phyloP scores from a whole-genome alignment of 1,284 basidiomycete genomes.

The Ustilago tritici region DNA sequence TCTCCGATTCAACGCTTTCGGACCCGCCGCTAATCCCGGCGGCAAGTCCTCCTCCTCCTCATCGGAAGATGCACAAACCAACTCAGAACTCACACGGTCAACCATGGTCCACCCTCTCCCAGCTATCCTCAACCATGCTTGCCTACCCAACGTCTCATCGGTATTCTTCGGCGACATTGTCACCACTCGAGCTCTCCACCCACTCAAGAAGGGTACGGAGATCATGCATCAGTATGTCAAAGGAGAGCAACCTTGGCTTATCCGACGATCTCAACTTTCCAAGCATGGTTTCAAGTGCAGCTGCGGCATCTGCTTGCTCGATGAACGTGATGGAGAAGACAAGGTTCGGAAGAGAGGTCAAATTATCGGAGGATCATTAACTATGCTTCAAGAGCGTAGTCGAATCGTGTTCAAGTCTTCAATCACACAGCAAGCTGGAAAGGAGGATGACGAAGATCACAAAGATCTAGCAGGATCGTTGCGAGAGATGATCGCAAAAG shows the following conservation, averaged over 20 bases:
- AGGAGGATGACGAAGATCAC: slow-evolving; percentile 49
- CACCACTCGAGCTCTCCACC: slow-evolving; percentile 62
- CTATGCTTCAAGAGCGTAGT: slow-evolving; percentile 61
- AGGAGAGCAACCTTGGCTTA: slow-evolving; percentile 60
- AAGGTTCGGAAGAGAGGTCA: slow-evolving; percentile 43
- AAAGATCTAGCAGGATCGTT: slow-evolving; percentile 54
- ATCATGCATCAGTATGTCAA: slow-evolving; percentile 69
- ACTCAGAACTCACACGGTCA: slow-evolving; percentile 53
- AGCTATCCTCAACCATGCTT: slow-evolving; percentile 68
- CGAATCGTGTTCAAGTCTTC: slow-evolving; percentile 55
- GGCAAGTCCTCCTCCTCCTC: slow-evolving; percentile 29
- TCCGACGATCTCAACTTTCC: slow-evolving; percentile 57
- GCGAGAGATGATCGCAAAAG: slow-evolving; percentile 41
- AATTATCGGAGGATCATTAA: slow-evolving; percentile 52
- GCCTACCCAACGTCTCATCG: slow-evolving; percentile 67
- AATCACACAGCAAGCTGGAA: slow-evolving; percentile 6
- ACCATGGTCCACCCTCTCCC: slow-evolving; percentile 69
- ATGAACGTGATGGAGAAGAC: slow-evolving; percentile 57
- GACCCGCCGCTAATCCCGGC: slow-evolving; percentile 59
- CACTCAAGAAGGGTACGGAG: slow-evolving; percentile 61
- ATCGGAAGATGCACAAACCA: slow-evolving; percentile 15
- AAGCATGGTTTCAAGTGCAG: slow-evolving; percentile 67
- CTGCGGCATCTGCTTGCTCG: slow-evolving; percentile 61
- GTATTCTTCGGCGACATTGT: slow-evolving; percentile 68
- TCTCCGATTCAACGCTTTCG: slow-evolving; percentile 68